phyloP scores from a whole-genome alignment of 139 green algal species.

The Trebouxia sp. region DNA sequence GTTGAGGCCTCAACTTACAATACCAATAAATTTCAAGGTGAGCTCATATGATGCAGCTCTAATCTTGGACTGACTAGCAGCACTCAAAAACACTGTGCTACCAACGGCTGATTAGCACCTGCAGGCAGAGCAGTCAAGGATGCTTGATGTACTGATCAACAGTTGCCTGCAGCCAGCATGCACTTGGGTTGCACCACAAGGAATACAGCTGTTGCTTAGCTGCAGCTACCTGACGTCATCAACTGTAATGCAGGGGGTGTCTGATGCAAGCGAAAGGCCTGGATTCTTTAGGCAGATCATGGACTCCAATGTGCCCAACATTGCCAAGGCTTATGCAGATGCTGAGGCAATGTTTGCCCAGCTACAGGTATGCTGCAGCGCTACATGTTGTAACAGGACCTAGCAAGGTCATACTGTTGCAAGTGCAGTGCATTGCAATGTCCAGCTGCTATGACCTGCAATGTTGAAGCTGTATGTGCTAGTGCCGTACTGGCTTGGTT shows the following conservation, averaged over 20 bases:
- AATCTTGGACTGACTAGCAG: no score
- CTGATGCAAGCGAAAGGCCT: conserved; percentile 59
- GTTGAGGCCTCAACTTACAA: conserved; percentile 62
- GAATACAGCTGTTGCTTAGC: background rate
- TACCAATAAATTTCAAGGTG: conserved; percentile 58
- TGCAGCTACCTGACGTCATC: background rate
- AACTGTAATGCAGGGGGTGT: conserved; percentile 55
- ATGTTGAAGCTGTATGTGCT: background rate
- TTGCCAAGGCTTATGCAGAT: conserved; percentile 68
- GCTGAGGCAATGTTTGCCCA: conserved; percentile 51
- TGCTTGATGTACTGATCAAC: no score
- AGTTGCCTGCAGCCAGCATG: no score
- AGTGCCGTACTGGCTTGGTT: no score
- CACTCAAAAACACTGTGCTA: no score
- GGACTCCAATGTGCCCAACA: conserved; percentile 50
- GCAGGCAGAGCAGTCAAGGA: no score
- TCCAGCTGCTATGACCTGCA: background rate
- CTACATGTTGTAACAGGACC: background rate
- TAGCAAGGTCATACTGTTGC: no score
- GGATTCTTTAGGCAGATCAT: conserved; percentile 80
- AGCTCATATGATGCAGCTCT: no score
- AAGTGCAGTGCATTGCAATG: no score
- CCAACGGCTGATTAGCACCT: no score
- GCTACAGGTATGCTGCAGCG: conserved; percentile 31
- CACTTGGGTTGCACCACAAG: no score